These are phyloP conservation scores for Zelonia costaricensis DNA, from an alignment of 208 protist genomes.

Conservation along the genomic window DNA sequence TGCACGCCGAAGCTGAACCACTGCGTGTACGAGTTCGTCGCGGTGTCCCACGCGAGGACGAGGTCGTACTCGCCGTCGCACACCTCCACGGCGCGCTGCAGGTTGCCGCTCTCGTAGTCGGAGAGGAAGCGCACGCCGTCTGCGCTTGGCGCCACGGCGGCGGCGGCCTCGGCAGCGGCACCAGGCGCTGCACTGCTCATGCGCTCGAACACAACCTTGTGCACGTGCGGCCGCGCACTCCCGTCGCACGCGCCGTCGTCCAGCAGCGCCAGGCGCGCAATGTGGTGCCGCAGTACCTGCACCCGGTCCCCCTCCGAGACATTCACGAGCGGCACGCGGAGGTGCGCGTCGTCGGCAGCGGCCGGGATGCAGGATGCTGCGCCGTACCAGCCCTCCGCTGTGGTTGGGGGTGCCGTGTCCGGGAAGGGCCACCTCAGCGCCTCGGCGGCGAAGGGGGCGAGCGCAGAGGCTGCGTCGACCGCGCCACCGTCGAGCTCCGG, in stretches of 20 bases:
- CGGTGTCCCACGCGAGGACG: constrained; percentile 92
- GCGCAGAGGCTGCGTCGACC: constrained; percentile 12
- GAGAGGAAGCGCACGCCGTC: constrained; percentile 84
- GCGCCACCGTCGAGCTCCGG: constrained; percentile 57
- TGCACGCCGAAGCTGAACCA: constrained; percentile 96
- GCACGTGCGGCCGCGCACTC: constrained; percentile 27
- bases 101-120: constrained; percentile 95
- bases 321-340: constrained; percentile 27
- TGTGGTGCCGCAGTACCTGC: constrained; percentile 57
- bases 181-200: not conserved
- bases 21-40: constrained; percentile 95
- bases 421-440: constrained; percentile 58
- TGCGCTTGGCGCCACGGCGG: constrained; percentile 5
- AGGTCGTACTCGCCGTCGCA: constrained; percentile 94
- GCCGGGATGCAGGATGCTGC: constrained; percentile 1
- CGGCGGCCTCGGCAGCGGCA: not conserved
- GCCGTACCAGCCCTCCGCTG: constrained; percentile 15
- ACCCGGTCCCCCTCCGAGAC: constrained; percentile 40
- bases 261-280: constrained; percentile 45
- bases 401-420: constrained; percentile 33
- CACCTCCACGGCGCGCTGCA: constrained; percentile 90
- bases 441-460: constrained; percentile 15
- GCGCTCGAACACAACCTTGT: constrained; percentile 36
- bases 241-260: constrained; percentile 36
- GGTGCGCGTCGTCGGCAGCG: constrained; percentile 17